Evolutionary conservation across 495 filamentous ascomycete species (phyloP), one percentile per base, ranked within the genome.

Genomic region (Neurospora intermedia): DNA sequence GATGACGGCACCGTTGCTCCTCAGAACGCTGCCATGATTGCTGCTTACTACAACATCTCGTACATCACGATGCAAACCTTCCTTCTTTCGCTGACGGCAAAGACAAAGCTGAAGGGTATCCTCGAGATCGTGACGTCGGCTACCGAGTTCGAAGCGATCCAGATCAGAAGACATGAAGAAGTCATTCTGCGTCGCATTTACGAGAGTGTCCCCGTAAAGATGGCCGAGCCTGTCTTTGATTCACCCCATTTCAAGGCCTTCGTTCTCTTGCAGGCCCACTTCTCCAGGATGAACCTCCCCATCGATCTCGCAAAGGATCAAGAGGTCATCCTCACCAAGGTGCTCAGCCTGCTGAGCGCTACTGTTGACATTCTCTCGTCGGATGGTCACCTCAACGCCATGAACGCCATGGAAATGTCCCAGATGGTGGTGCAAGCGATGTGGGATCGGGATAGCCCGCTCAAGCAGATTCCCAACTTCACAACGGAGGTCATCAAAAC

Each of bases 1-100:
- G 96, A 98, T 35, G 96, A 98, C 76, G 96, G 97, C 78, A 90
- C 90, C 27, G 90, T 98, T 71, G 89, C 91, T 9, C 94, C 96
- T 27, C 87, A 96, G 74, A 98, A 99, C 76, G 91, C 96, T 1
- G 95, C 95, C 45, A 97, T 96, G 93, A 98, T 99, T 78, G 94
- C 93, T 8, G 94, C 96, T 3, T 98, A 98, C 84, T 99, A 98
- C 87, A 98, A 98, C 80, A 97, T 99, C 74, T 98, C 96, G 20
- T 97, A 98, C 83, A 91, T 97, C 82, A 99, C 96, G 31, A 98
- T 98, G 96, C 94, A 99, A 83, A 99, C 96, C 6, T 97, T 98
- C 87, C 85, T 98, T n/a, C 86, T 98, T n/a, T 98, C 96, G 31
- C 85, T 99, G 40, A 93, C 87, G 3, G 89, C 88, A 54, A 92